Percentiles rank a stretch among this genome's conserved stretches.
Evolutionary conservation across 495 filamentous ascomycete species (phyloP).

Genomic region (Podospora pseudopauciseta): DNA sequence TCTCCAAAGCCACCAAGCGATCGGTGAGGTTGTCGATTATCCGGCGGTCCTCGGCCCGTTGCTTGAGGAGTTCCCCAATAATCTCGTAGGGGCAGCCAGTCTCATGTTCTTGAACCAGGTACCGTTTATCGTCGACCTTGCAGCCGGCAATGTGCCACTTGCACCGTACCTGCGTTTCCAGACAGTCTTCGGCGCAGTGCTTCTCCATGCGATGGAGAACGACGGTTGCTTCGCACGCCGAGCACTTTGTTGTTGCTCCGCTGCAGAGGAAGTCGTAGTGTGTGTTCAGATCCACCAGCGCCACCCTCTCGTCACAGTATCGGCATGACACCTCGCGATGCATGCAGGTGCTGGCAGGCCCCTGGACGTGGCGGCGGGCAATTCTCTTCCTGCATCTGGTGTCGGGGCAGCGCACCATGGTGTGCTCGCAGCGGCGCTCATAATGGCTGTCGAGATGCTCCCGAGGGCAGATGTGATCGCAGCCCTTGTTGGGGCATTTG

Average conservation of each 20-base stretch:
- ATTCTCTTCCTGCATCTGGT: conserved; percentile 40
- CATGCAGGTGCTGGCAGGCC: conserved; percentile 43
- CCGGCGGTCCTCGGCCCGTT: conserved; percentile 27
- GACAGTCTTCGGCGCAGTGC: conserved; percentile 41
- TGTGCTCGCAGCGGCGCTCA: conserved; percentile 68
- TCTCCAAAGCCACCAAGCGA: conserved; percentile 20
- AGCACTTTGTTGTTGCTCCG: conserved; percentile 34
- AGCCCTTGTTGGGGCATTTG: conserved; percentile 68
- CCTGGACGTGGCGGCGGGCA: conserved; percentile 31
- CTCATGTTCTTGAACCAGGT: conserved; percentile 33
- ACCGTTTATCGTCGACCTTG: conserved; percentile 28
- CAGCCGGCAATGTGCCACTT: conserved; percentile 44
- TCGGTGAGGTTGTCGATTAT: conserved; percentile 28
- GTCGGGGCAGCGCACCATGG: conserved; percentile 60
- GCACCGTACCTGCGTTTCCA: conserved; percentile 38
- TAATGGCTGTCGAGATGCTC: conserved; percentile 71
- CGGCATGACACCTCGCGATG: conserved; percentile 44
- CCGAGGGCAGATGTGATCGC: conserved; percentile 57
- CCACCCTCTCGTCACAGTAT: conserved; percentile 40
- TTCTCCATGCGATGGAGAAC: conserved; percentile 39
- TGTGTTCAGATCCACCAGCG: conserved; percentile 40
- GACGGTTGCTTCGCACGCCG: conserved; percentile 36
- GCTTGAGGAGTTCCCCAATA: conserved; percentile 23
- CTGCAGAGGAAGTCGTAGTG: conserved; percentile 39
- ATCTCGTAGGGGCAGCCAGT: conserved; percentile 28